Base-by-base conservation (phyloP, 768 basidiomycete species). In the Amanita rimosa region DNA sequence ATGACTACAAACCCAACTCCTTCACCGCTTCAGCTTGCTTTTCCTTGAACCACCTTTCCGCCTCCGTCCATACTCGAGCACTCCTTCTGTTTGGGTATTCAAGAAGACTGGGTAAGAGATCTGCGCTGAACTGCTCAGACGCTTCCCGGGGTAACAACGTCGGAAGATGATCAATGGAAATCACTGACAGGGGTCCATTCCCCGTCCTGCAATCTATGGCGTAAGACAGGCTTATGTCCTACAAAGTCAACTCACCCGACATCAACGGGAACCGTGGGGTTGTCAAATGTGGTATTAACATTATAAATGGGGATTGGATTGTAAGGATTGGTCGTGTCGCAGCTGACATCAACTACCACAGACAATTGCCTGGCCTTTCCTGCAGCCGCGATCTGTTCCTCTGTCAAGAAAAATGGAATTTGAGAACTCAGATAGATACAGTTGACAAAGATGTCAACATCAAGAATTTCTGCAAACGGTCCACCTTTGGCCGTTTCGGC, bases 261-360 rank as follows among this genome's bases (percentile, higher is more conserved):
- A 40, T 81, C 78, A 34, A 93, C 92, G 51, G 82, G 72, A 35
- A 97, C 89, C 2, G 94, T 96, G 14, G 96, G 96, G 50, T 88
- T 75, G 41, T 83, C 76, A 64, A 97, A 97, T 0, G 90, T 93
- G 17, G 95, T 98, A 68, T 96, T 97, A 68, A 93, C 76, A 48
- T 61, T 72, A 69, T 99, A 99, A 52, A 99, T 84, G 7, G 96
- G 96, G 55, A 98, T 86, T 1, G 96, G 96, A 65, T 98, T 99
- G 76, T 85, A 85, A 13, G 96, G 94, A 65, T 99, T 99, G 47
- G 93, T 98, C 19, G 95, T 98, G 64, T 99, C 96, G 71, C 96
- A 99, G 63, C 91, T 95, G 57, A 99, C 96, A 57, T 99, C 96
- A 21, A 97, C 96, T 41, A 97, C 81, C 24, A 94, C 82, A 19